Base-by-base conservation (phyloP, 345 rosid species). In the Excoecaria cochinchinensis region DNA sequence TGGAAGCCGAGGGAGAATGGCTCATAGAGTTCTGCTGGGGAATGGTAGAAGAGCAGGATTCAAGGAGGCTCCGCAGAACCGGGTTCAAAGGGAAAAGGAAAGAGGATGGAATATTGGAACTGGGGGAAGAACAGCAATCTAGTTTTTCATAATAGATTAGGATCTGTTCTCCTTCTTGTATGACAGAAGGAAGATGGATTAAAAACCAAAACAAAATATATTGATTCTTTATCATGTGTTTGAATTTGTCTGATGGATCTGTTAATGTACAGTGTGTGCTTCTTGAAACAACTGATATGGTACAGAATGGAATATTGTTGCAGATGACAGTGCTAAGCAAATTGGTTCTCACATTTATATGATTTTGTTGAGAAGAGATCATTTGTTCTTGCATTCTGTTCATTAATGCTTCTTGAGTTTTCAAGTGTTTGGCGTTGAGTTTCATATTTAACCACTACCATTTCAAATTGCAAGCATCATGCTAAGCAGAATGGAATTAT, bases 1-100 rank as follows among this genome's bases (percentile, higher is more conserved):
- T 12, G 98, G 99, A 79, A 91, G 88, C 78, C 76, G 97, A 84
- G 97, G 97, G 76, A 86, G 85, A 85, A 80, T 83, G 81, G 91
- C 86, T 36, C 87, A 87, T 3, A 84, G 95, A 74, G 84, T 90
- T 53, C 57, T 88, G 51, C 74, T 87, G 31, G 89, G 88, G 14
- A 90, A 73, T 81, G 90, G 88, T 15, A 89, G 92, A 79, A 88
- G 80, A 62, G 85, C 81, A 53, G 88, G 90, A 77, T 66, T 82
- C 13, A 91, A 85, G 79, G 95, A 87, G 69, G 68, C 83, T 51
- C 90, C 77, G 77, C 89, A 83, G 76, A 94, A 84, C 77, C 88
- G 86, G 57, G 78, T 12, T 42, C 86, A 82, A 25, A 88, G 78
- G 80, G 93, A 90, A 67, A 90, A 89, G 82, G 97, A 89, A 79